A percentile compares a stretch with the other conserved stretches of the same genome.
phyloP scores from a whole-genome alignment of 768 basidiomycete species.

The Kwoniella botswanensis region DNA sequence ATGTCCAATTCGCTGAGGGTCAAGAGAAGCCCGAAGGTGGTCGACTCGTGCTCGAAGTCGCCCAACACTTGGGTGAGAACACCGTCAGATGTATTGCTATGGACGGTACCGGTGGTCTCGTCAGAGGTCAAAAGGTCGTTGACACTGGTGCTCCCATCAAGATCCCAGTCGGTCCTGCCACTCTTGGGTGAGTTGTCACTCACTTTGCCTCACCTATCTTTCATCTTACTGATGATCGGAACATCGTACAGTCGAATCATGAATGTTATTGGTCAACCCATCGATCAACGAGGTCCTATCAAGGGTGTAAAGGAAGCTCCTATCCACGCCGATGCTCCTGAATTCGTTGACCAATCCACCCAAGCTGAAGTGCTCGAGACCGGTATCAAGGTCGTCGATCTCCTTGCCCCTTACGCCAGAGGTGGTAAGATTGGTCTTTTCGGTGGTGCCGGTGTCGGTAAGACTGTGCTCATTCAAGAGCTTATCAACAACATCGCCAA shows the following conservation, averaged over 20 bases:
- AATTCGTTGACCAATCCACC: conserved; percentile 98
- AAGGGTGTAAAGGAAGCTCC: conserved; percentile 88
- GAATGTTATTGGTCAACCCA: conserved; percentile 99
- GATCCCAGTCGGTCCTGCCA: conserved; percentile 92
- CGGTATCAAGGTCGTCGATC: conserved; percentile 99
- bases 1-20: conserved; percentile 70
- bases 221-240: conserved; percentile 13
- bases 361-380: conserved; percentile 99
- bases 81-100: conserved; percentile 99
- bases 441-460: conserved; percentile 99
- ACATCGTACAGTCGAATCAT: conserved; percentile 77
- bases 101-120: conserved; percentile 99
- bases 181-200: conserved; percentile 65
- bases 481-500: conserved; percentile 99
- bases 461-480: conserved; percentile 99
- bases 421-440: conserved; percentile 99
- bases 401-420: conserved; percentile 98
- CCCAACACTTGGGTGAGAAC: conserved; percentile 98
- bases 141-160: conserved; percentile 96
- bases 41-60: conserved; percentile 98
- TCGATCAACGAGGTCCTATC: conserved; percentile 99
- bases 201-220: not conserved
- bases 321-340: conserved; percentile 96
- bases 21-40: conserved; percentile 77
- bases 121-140: conserved; percentile 95